Conservation (phyloP, 2,329 filamentous ascomycete genomes). For the Pseudogymnoascus sp. region DNA sequence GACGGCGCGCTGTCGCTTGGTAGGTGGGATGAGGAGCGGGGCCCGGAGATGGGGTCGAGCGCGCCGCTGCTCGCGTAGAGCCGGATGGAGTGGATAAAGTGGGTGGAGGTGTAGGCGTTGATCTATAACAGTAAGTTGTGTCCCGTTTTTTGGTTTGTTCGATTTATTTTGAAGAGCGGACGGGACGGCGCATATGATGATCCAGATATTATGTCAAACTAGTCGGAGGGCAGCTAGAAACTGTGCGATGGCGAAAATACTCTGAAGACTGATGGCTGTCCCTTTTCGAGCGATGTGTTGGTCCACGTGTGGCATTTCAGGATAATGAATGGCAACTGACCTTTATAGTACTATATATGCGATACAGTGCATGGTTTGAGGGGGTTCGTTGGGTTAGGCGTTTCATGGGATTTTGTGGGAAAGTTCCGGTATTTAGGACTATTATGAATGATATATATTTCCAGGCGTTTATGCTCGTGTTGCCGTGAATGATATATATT, state of each 20-base stretch:
- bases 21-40: background rate
- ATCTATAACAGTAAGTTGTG: background rate
- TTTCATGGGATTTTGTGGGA: background rate
- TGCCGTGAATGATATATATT: background rate
- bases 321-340: background rate
- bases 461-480: background rate
- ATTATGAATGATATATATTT: background rate
- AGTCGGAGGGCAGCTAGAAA: background rate
- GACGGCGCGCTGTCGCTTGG: background rate
- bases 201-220: constrained; percentile 7
- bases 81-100: background rate
- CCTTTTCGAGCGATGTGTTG: background rate
- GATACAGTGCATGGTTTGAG: background rate
- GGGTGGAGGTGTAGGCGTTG: background rate
- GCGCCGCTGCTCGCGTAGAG: background rate
- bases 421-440: background rate
- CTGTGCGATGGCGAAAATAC: background rate
- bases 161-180: too few relatives aligned
- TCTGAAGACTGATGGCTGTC: constrained; percentile 3
- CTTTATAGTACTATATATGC: background rate
- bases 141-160: too few relatives aligned
- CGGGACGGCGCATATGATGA: constrained; percentile 5
- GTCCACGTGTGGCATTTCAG: background rate
- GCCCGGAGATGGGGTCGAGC: background rate
- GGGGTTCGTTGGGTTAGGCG: background rate